Conservation (phyloP, 1,284 basidiomycete species). For the Ustilago esculenta region DNA sequence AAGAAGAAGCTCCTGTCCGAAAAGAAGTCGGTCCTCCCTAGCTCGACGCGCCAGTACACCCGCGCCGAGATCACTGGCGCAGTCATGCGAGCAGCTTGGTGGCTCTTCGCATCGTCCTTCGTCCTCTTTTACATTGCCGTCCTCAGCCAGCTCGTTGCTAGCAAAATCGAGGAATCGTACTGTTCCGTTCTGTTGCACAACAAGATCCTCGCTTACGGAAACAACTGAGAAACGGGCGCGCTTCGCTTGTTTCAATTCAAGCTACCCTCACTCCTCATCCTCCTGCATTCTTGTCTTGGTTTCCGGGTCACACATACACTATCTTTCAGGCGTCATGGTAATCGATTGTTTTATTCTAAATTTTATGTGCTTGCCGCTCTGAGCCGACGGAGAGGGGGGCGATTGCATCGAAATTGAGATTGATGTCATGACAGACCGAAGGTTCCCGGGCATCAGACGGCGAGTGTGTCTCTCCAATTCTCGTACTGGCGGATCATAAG, state of each 20-base stretch:
- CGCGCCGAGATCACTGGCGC: conserved; percentile 17
- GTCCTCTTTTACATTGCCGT: conserved; percentile 31
- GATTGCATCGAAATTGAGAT: too few relatives aligned
- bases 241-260: too few relatives aligned
- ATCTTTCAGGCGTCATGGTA: conserved; percentile 11
- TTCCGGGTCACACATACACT: conserved; percentile 1
- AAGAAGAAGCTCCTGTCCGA: conserved; percentile 11
- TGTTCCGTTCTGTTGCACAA: conserved; percentile 23
- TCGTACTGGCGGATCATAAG: conserved; percentile 71
- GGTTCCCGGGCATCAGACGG: too few relatives aligned
- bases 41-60: conserved; percentile 15
- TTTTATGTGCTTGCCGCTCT: too few relatives aligned
- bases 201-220: conserved; percentile 15
- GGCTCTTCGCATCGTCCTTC: conserved; percentile 27
- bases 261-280: not conserved
- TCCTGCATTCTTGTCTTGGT: conserved; percentile 2
- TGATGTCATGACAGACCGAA: too few relatives aligned
- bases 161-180: conserved; percentile 27
- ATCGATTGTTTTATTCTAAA: too few relatives aligned
- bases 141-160: conserved; percentile 29
- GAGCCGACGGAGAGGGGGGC: too few relatives aligned
- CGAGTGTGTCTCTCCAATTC: conserved; percentile 50
- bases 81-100: conserved; percentile 22
- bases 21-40: conserved; percentile 10
- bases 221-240: too few relatives aligned